Percentiles rank a stretch among this genome's conserved stretches.
Conservation (phyloP, 495 filamentous ascomycete species). For the Penicillium ucsense region DNA sequence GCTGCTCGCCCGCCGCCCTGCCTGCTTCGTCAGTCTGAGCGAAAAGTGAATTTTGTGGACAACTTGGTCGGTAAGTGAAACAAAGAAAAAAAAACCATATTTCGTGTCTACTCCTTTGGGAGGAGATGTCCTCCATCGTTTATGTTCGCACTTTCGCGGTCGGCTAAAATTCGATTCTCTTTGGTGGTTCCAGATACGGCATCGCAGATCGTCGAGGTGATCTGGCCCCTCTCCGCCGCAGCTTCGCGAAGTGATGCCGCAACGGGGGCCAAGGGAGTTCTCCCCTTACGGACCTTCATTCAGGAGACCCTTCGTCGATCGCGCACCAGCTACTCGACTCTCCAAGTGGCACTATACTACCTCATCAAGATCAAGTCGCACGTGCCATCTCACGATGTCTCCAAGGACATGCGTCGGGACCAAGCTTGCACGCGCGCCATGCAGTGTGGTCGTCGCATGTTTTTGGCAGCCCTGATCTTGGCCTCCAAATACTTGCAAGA, state of each 20-base stretch:
- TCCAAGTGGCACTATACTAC: slow-evolving; percentile 96
- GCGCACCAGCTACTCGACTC: slow-evolving; percentile 89
- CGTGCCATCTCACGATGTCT: slow-evolving; percentile 74
- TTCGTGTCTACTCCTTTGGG: neutral
- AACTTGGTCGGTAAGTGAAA: slow-evolving; percentile 89
- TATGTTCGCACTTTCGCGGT: slow-evolving; percentile 1
- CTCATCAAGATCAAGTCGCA: slow-evolving; percentile 87
- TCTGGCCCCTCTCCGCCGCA: slow-evolving; percentile 69
- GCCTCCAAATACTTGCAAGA: slow-evolving; percentile 97
- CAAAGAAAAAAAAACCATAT: slow-evolving; percentile 11
- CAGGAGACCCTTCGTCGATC: slow-evolving; percentile 93
- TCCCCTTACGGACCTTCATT: slow-evolving; percentile 90
- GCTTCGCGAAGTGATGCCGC: slow-evolving; percentile 37
- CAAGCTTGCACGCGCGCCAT: slow-evolving; percentile 66
- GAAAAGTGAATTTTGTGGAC: slow-evolving; percentile 94
- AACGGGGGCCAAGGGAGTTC: slow-evolving; percentile 52
- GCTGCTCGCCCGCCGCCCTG: slow-evolving; percentile 64
- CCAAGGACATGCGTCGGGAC: slow-evolving; percentile 76
- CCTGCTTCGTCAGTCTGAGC: slow-evolving; percentile 81
- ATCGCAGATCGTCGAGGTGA: slow-evolving; percentile 92
- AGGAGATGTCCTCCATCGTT: neutral
- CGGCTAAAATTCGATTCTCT: slow-evolving; percentile 14
- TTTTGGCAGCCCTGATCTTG: slow-evolving; percentile 83
- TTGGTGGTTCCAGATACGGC: slow-evolving; percentile 64
- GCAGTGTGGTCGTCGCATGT: slow-evolving; percentile 96